Percentiles rank a stretch among this genome's conserved stretches.
Evolutionary conservation across 768 basidiomycete genomes (phyloP).

Genomic region (Solioccasus polychromus): DNA sequence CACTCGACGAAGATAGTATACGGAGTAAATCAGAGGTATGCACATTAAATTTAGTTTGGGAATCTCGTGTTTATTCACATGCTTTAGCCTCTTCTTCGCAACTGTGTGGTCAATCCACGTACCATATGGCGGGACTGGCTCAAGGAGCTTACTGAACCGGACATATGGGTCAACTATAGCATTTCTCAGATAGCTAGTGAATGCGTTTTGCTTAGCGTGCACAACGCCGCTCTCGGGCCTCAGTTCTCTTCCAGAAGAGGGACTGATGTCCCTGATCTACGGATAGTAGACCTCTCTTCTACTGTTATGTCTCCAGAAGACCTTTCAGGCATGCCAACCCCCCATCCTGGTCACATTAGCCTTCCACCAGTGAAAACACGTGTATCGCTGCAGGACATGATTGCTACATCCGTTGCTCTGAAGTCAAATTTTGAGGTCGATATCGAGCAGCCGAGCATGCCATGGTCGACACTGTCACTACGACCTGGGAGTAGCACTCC

Average conservation of each 20-base stretch:
- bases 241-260: constrained; percentile 14
- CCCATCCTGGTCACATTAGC: constrained; percentile 34
- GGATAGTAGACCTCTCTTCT: constrained; percentile 2
- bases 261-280: constrained; percentile 2
- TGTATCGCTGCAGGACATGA: constrained; percentile 76
- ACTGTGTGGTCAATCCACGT: constrained; percentile 70
- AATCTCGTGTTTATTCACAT: constrained; percentile 3
- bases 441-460: constrained; percentile 47
- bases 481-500: constrained; percentile 30
- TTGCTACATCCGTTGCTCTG: constrained; percentile 66
- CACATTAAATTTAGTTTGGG: no score
- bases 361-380: constrained; percentile 30
- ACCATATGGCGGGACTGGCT: constrained; percentile 64
- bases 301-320: constrained; percentile 20
- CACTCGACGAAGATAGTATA: constrained; percentile 66
- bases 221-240: constrained; percentile 52
- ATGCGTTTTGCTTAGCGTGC: constrained; percentile 64
- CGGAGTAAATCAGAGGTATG: constrained; percentile 70
- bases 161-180: constrained; percentile 67
- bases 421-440: constrained; percentile 69
- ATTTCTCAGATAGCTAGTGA: constrained; percentile 63
- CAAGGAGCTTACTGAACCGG: constrained; percentile 58
- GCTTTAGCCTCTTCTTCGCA: constrained; percentile 60
- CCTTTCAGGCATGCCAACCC: constrained; percentile 24
- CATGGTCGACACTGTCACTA: constrained; percentile 52